Evolutionary conservation across 306 rosid genomes (phyloP).

Genomic region (Lithocarpus polystachyus): DNA sequence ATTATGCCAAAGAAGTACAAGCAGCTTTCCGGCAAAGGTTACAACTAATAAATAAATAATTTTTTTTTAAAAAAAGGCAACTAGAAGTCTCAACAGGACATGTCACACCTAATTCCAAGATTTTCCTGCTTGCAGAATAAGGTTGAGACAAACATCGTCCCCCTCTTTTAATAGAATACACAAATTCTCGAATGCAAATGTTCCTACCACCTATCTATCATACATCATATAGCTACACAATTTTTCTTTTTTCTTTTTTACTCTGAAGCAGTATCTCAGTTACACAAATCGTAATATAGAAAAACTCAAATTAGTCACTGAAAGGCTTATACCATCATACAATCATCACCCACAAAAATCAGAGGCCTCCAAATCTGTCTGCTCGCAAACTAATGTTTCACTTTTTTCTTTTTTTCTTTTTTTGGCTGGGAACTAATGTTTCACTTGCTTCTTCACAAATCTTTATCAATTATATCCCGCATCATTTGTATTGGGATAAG

Average conservation of each 20-base stretch:
- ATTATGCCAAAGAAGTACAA: no score
- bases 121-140: not conserved
- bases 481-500: conserved; percentile 92
- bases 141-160: not conserved
- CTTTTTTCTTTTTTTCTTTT: no score
- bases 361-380: not conserved
- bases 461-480: conserved; percentile 76
- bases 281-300: not conserved
- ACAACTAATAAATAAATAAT: no score
- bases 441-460: conserved; percentile 45
- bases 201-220: conserved; percentile 10
- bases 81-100: not conserved
- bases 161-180: not conserved
- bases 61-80: no score
- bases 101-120: not conserved
- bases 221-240: conserved; percentile 27
- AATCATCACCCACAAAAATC: not conserved
- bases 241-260: conserved; percentile 27
- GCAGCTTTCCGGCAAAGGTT: no score
- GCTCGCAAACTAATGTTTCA: not conserved
- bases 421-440: not conserved
- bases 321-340: not conserved
- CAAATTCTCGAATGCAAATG: not conserved
- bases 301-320: conserved; percentile 2
- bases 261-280: conserved; percentile 3